Conservation (phyloP, 352 stramenopile species). For the Poterioochromonas sp. region DNA sequence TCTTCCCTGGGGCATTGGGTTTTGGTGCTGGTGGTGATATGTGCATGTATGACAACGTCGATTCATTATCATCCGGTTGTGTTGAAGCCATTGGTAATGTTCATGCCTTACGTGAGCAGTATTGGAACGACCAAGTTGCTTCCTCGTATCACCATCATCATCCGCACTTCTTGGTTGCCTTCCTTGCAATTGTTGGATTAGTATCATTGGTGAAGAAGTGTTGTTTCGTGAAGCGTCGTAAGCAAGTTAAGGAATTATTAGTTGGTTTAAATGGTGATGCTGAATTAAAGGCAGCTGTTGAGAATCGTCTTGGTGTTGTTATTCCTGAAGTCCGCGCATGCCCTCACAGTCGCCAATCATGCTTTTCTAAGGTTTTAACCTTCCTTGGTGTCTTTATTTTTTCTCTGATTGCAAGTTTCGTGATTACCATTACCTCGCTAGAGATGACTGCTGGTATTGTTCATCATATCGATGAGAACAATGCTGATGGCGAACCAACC, state of each 20-base stretch:
- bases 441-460: constrained; percentile 7
- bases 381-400: background rate
- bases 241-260: background rate
- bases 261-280: background rate
- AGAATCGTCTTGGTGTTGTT: background rate
- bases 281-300: background rate
- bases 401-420: background rate
- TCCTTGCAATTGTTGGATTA: background rate
- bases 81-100: background rate
- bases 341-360: background rate
- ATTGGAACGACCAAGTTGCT: background rate
- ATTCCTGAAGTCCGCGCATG: background rate
- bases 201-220: background rate
- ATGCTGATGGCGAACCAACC: background rate
- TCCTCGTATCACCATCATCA: background rate
- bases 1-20: constrained; percentile 2
- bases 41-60: background rate
- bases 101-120: background rate
- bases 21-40: constrained; percentile 1
- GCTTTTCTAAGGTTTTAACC: background rate
- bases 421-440: background rate
- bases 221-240: background rate
- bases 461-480: background rate
- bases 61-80: background rate
- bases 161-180: background rate